Evolutionary conservation across 108 stramenopile genomes (phyloP).

Genomic region (Chaetoceros tenuissimus): DNA sequence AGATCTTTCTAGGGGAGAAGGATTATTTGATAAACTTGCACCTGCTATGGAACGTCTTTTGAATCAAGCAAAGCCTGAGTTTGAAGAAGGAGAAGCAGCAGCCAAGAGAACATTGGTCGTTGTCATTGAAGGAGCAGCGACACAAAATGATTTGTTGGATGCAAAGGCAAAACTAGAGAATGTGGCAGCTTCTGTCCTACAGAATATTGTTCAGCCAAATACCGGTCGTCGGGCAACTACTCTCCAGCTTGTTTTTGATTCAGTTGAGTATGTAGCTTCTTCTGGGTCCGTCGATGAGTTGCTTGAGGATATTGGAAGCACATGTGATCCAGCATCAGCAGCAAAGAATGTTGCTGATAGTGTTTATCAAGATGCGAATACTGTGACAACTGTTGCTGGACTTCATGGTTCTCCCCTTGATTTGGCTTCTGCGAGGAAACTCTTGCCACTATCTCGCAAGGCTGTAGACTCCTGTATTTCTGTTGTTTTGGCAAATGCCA

Average conservation of each 20-base stretch:
- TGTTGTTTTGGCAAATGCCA: constrained; percentile 14
- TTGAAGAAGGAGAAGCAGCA: constrained; percentile 8
- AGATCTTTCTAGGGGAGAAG: constrained; percentile 68
- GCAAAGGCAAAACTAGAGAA: constrained; percentile 33
- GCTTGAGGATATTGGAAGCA: constrained; percentile 9
- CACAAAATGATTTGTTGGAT: constrained; percentile 8
- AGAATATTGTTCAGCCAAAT: constrained; percentile 38
- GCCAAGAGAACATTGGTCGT: constrained; percentile 30
- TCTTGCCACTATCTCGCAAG: constrained; percentile 40
- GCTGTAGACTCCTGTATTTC: constrained; percentile 33
- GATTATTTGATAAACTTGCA: constrained; percentile 60
- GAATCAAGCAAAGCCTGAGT: constrained; percentile 11
- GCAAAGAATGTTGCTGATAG: constrained; percentile 11
- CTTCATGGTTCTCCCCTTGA: constrained; percentile 38
- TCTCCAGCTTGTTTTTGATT: constrained; percentile 57
- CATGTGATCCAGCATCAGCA: constrained; percentile 5
- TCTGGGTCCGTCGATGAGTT: constrained; percentile 36
- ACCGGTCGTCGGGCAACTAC: constrained; percentile 23
- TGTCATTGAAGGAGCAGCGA: constrained; percentile 34
- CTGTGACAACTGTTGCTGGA: constrained; percentile 7
- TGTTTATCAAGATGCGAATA: background rate
- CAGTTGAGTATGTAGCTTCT: constrained; percentile 49
- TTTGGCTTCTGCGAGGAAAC: constrained; percentile 54
- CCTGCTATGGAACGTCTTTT: constrained; percentile 71
- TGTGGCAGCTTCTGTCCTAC: constrained; percentile 44